phyloP scores from a whole-genome alignment of 2,329 filamentous ascomycete genomes.

The Alternaria novae-zelandiae region DNA sequence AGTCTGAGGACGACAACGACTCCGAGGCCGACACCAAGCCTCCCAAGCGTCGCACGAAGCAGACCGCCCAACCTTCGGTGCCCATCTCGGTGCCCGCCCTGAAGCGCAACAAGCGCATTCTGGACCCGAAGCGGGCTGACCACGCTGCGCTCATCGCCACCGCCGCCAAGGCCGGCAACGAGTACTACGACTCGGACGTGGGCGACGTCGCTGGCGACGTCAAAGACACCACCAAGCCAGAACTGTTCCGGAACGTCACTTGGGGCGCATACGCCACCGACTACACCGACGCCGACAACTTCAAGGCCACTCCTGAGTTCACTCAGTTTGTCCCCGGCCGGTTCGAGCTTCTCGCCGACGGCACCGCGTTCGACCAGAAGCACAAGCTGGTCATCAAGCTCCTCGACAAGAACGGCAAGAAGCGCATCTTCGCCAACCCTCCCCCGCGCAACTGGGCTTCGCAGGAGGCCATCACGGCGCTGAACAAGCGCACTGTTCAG shows the following conservation, averaged over 20 bases:
- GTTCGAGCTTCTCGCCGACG: slow-evolving; percentile 31
- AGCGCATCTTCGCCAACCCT: slow-evolving; percentile 34
- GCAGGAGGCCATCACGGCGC: slow-evolving; percentile 32
- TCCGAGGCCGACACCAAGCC: slow-evolving; percentile 21
- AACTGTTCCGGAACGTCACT: slow-evolving; percentile 35
- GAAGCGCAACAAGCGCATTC: slow-evolving; percentile 31
- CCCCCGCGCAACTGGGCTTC: slow-evolving; percentile 36
- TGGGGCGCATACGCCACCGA: slow-evolving; percentile 29
- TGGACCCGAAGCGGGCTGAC: slow-evolving; percentile 21
- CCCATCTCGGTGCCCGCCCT: slow-evolving; percentile 11
- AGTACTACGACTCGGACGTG: slow-evolving; percentile 37
- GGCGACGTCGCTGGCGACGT: slow-evolving; percentile 21
- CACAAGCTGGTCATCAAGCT: slow-evolving; percentile 35
- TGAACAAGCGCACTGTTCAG: slow-evolving; percentile 41
- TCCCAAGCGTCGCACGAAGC: neutral
- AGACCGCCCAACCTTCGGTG: neutral
- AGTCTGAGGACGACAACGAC: slow-evolving; percentile 13
- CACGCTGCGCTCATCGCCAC: slow-evolving; percentile 27
- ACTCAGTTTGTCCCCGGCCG: slow-evolving; percentile 37
- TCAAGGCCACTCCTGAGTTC: slow-evolving; percentile 26
- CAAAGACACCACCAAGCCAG: slow-evolving; percentile 23
- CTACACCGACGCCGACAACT: slow-evolving; percentile 14
- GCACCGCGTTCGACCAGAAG: slow-evolving; percentile 34
- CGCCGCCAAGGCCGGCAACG: slow-evolving; percentile 25
- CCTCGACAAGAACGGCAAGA: slow-evolving; percentile 25